Percentiles rank a stretch among this genome's conserved stretches.
phyloP scores from a whole-genome alignment of 2,329 filamentous ascomycete species.

The Dactylellina cionopaga region DNA sequence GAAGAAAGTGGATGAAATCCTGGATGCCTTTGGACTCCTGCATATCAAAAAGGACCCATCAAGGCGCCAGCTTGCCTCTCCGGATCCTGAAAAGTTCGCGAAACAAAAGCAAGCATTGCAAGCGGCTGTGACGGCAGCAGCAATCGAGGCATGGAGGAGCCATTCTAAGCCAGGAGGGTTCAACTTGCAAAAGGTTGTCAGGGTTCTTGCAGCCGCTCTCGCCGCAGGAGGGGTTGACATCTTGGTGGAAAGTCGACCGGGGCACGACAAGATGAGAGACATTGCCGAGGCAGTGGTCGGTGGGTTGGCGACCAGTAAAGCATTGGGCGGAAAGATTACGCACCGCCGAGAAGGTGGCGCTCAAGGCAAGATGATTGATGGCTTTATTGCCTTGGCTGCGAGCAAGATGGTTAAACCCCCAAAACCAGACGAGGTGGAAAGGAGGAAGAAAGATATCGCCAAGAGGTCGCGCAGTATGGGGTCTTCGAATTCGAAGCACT shows the following conservation, averaged over 20 bases:
- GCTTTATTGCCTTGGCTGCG: slow-evolving; percentile 45
- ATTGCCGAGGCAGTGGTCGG: slow-evolving; percentile 46
- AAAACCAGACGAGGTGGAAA: slow-evolving; percentile 37
- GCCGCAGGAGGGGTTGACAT: slow-evolving; percentile 44
- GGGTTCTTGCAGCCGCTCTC: slow-evolving; percentile 39
- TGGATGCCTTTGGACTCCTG: slow-evolving; percentile 41
- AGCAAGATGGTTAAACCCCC: slow-evolving; percentile 51
- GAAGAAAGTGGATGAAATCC: slow-evolving; percentile 37
- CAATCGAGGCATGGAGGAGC: slow-evolving; percentile 48
- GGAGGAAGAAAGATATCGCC: slow-evolving; percentile 30
- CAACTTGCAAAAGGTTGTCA: slow-evolving; percentile 40
- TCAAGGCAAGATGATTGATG: slow-evolving; percentile 46
- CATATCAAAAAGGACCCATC: slow-evolving; percentile 47
- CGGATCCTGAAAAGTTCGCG: slow-evolving; percentile 46
- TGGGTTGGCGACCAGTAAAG: slow-evolving; percentile 42
- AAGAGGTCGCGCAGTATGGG: slow-evolving; percentile 32
- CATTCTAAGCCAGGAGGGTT: slow-evolving; percentile 47
- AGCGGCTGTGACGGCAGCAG: slow-evolving; percentile 44
- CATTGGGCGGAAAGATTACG: slow-evolving; percentile 47
- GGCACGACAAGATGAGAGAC: slow-evolving; percentile 40
- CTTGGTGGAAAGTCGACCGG: slow-evolving; percentile 34
- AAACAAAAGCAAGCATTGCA: slow-evolving; percentile 48
- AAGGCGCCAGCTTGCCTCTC: slow-evolving; percentile 43
- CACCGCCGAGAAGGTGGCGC: slow-evolving; percentile 48
- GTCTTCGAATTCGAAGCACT: slow-evolving; percentile 14